Conservation (phyloP, 345 rosid genomes). For the Eucalyptus cloeziana region DNA sequence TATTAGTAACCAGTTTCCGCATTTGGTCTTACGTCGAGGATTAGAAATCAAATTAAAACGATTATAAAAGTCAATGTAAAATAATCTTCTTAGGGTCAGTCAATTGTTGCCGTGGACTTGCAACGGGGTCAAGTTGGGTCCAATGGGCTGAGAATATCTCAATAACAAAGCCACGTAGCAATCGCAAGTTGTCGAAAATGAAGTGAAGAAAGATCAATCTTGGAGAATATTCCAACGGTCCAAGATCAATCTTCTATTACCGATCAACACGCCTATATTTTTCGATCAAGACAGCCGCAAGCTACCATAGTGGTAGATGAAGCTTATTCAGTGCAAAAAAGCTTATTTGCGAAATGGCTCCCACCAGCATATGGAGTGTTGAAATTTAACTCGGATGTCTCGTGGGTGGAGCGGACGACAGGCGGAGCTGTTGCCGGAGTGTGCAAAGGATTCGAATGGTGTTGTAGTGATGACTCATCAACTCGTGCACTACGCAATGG, state of each 20-base stretch:
- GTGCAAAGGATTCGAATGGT: too few species aligned
- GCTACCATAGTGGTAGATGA: too few species aligned
- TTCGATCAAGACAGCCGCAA: too few species aligned
- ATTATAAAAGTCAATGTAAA: background rate
- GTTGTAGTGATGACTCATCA: too few species aligned
- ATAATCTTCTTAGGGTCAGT: background rate
- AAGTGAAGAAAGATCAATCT: background rate
- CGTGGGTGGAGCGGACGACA: too few species aligned
- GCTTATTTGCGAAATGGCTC: too few species aligned
- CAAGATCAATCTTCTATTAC: background rate
- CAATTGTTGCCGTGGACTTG: background rate
- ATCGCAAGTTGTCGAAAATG: background rate
- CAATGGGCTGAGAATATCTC: background rate
- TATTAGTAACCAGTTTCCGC: background rate
- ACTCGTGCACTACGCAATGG: too few species aligned
- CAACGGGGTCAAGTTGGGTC: background rate
- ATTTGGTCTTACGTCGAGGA: background rate
- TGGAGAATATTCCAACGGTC: background rate
- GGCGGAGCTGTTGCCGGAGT: too few species aligned
- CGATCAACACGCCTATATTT: too few species aligned
- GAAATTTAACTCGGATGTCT: too few species aligned
- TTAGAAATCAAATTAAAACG: background rate
- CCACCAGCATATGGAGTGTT: too few species aligned
- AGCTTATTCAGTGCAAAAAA: too few species aligned
- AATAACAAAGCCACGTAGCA: background rate